Percentiles rank a stretch among this genome's conserved stretches.
Evolutionary conservation across 257 asterid species (phyloP).

Genomic region (Catharanthus roseus): DNA sequence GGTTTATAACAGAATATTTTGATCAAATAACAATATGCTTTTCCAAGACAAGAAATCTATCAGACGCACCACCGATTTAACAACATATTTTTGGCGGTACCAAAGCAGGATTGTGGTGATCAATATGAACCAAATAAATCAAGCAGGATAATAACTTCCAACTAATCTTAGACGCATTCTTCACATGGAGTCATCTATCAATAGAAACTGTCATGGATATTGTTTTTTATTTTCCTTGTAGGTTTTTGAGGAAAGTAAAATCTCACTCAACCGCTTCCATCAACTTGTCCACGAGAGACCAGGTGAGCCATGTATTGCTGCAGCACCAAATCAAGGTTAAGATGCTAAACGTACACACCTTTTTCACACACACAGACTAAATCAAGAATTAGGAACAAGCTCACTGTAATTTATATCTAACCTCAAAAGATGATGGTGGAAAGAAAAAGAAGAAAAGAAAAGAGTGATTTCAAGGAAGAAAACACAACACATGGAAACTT

Average conservation of each 20-base stretch:
- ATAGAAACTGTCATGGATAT: not conserved
- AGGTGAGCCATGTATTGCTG: constrained; percentile 93
- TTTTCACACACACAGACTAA: not conserved
- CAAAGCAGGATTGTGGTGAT: not conserved
- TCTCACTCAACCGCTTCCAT: constrained; percentile 65
- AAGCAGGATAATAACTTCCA: not conserved
- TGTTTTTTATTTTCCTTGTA: not conserved
- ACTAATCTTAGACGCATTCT: not conserved
- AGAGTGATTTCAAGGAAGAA: not conserved
- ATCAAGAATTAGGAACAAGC: not conserved
- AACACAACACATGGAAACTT: not conserved
- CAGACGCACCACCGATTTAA: not conserved
- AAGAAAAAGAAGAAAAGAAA: too few relatives aligned
- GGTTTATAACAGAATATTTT: too few relatives aligned
- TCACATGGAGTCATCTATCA: not conserved
- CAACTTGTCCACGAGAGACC: constrained; percentile 71
- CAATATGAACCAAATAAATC: not conserved
- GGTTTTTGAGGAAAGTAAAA: not conserved
- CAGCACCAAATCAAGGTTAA: constrained; percentile 9
- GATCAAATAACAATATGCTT: too few relatives aligned
- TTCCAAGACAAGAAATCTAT: not conserved
- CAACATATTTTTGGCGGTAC: not conserved
- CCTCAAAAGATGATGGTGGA: not conserved
- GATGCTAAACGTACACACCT: too few relatives aligned
- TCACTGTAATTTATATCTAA: not conserved